phyloP scores from a whole-genome alignment of 306 rosid species.

The Gynostemma pentaphyllum region DNA sequence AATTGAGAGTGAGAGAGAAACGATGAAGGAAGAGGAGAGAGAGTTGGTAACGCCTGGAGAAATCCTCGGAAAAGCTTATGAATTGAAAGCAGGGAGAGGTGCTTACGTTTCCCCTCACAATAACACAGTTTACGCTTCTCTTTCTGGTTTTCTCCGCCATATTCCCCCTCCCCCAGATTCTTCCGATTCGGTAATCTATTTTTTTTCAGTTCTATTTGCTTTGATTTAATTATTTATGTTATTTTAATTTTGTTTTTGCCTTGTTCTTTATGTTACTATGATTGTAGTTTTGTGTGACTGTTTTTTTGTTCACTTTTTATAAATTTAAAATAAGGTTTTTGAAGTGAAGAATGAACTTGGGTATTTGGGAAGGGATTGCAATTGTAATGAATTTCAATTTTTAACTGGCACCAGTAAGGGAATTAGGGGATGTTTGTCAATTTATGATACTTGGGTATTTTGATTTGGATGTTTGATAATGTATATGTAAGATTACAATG shows the following conservation, averaged over 20 bases:
- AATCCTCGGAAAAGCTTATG: slow-evolving; percentile 43
- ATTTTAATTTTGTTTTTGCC: background rate
- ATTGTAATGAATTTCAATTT: too few species aligned
- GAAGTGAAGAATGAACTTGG: too few species aligned
- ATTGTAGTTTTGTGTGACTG: too few species aligned
- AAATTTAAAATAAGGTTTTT: too few species aligned
- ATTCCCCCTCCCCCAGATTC: slow-evolving; percentile 45
- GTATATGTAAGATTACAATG: too few species aligned
- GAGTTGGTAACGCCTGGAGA: slow-evolving; percentile 75
- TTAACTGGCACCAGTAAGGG: too few species aligned
- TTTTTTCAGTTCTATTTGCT: background rate
- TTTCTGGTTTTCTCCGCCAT: slow-evolving; percentile 60
- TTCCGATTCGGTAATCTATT: slow-evolving; percentile 43
- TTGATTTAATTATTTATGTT: background rate
- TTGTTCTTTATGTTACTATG: background rate
- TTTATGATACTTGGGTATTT: too few species aligned
- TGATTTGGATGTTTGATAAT: too few species aligned
- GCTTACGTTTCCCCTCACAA: slow-evolving; percentile 60
- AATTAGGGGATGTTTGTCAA: too few species aligned
- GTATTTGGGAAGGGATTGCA: too few species aligned
- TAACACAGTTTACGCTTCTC: slow-evolving; percentile 62
- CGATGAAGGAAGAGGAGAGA: slow-evolving; percentile 29
- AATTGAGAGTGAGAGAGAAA: background rate
- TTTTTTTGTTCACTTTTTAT: too few species aligned
- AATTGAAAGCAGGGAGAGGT: slow-evolving; percentile 61